Percentiles rank a stretch among this genome's conserved stretches.
Evolutionary conservation across 2,329 filamentous ascomycete species (phyloP).

Genomic region (Sarocladium kiliense): DNA sequence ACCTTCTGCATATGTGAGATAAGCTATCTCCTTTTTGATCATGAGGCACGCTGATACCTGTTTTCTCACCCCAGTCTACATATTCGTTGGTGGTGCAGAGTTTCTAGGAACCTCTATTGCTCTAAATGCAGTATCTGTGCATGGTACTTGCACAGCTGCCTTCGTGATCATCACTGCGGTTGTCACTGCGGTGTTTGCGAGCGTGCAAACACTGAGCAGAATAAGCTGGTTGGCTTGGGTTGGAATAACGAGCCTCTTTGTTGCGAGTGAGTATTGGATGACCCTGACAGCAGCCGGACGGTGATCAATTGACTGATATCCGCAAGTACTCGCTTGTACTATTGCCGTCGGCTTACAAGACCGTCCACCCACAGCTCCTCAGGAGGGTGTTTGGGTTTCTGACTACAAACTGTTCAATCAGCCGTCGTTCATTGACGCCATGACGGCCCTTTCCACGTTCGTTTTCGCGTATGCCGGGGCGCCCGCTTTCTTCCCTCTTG

Average conservation of each 20-base stretch:
- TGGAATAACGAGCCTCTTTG: slow-evolving; percentile 23
- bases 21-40: neutral
- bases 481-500: slow-evolving; percentile 28
- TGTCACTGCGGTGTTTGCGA: slow-evolving; percentile 25
- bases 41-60: neutral
- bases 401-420: slow-evolving; percentile 23
- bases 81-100: slow-evolving; percentile 28
- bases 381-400: slow-evolving; percentile 16
- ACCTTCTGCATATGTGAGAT: slow-evolving; percentile 31
- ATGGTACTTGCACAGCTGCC: slow-evolving; percentile 33
- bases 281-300: too few species aligned
- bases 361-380: slow-evolving; percentile 19
- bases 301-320: too few species aligned
- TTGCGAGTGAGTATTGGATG: slow-evolving; percentile 18
- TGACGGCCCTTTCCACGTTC: slow-evolving; percentile 24
- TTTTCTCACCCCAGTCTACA: slow-evolving; percentile 12
- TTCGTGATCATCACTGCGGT: slow-evolving; percentile 31
- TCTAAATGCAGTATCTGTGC: slow-evolving; percentile 33
- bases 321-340: too few species aligned
- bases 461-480: slow-evolving; percentile 34
- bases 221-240: slow-evolving; percentile 30
- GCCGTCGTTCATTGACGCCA: slow-evolving; percentile 24
- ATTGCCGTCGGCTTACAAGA: slow-evolving; percentile 26
- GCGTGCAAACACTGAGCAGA: slow-evolving; percentile 25
- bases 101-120: slow-evolving; percentile 36